phyloP scores from a whole-genome alignment of 2,329 filamentous ascomycete genomes.

The Epichloe sibirici region DNA sequence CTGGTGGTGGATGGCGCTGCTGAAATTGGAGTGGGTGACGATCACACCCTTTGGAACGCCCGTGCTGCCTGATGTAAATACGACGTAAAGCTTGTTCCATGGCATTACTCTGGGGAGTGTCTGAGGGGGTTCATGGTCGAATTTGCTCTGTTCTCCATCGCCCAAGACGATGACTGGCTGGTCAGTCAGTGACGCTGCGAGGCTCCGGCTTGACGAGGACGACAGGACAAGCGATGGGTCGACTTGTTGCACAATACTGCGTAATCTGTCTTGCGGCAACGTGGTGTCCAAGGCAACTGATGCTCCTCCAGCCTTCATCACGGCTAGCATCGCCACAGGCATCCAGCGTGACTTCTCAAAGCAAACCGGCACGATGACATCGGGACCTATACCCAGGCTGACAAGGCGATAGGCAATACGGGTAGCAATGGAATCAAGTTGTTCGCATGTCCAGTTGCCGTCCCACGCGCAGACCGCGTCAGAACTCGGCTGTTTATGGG shows the following conservation, averaged over 20 bases:
- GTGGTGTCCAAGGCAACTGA: conserved; percentile 15
- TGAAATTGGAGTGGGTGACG: conserved; percentile 9
- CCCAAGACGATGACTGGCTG: neutral
- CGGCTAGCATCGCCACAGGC: conserved; percentile 13
- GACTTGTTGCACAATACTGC: conserved; percentile 7
- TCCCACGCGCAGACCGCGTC: conserved; percentile 16
- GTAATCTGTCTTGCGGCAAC: conserved; percentile 10
- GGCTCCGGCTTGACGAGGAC: neutral
- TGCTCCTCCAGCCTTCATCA: conserved; percentile 17
- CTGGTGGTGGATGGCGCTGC: conserved; percentile 7
- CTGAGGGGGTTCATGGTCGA: neutral
- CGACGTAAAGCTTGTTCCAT: conserved; percentile 1
- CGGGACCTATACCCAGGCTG: conserved; percentile 9
- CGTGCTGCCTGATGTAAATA: conserved; percentile 9
- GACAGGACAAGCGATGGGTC: neutral
- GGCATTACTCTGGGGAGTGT: neutral
- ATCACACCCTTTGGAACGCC: conserved; percentile 12
- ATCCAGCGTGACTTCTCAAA: conserved; percentile 15
- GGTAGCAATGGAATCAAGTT: conserved; percentile 9
- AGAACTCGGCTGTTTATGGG: conserved; percentile 2
- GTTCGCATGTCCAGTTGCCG: conserved; percentile 12
- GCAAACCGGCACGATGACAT: conserved; percentile 8
- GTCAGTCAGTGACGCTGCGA: neutral
- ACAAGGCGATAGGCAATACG: conserved; percentile 7
- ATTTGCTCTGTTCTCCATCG: neutral